Percentiles rank a stretch among this genome's conserved stretches.
Conservation (phyloP, 192 early-diverging fungal species). For the Diversispora eburnea region DNA sequence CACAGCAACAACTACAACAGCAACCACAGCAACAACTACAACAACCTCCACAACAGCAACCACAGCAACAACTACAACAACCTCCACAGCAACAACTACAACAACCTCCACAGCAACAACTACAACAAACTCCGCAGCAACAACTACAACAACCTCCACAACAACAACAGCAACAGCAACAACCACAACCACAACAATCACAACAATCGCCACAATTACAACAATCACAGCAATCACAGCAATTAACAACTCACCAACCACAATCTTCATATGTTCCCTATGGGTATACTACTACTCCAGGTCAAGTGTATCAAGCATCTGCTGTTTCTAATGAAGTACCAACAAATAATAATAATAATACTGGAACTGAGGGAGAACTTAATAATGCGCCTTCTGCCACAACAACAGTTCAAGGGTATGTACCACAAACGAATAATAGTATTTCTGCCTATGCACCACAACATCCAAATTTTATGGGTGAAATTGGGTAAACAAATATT, state of each 20-base stretch:
- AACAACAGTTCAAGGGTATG: conserved; percentile 6
- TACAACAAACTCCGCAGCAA: not conserved
- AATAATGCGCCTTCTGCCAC: not conserved
- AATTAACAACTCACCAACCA: not conserved
- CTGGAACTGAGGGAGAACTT: not conserved
- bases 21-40: no score
- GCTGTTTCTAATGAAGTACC: not conserved
- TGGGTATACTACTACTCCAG: not conserved
- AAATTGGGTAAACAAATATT: not conserved
- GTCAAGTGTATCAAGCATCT: not conserved
- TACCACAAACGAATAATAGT: conserved; percentile 1
- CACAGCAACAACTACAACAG: not conserved
- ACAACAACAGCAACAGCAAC: no score
- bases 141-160: no score
- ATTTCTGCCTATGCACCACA: not conserved
- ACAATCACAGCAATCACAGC: conserved; percentile 1
- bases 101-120: not conserved
- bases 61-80: not conserved
- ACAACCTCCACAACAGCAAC: no score
- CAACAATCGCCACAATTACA: not conserved
- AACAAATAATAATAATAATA: not conserved
- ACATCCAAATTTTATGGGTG: not conserved
- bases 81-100: not conserved
- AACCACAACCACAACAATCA: conserved; percentile 7
- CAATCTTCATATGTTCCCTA: not conserved